Base-by-base conservation (phyloP, 108 stramenopile species). In the Nannochloropsis gaditana region DNA sequence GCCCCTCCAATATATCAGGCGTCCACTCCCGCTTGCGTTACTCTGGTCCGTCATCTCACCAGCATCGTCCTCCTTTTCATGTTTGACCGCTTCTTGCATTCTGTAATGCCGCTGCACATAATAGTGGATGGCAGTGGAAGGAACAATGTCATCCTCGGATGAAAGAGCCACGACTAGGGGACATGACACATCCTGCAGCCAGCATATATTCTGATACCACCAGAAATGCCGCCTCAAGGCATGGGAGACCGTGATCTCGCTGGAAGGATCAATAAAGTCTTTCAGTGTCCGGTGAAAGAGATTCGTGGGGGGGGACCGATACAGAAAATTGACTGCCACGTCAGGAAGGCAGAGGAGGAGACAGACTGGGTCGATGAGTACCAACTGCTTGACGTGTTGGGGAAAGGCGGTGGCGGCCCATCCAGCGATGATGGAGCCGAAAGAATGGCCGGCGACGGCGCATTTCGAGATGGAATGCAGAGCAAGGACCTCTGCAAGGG, bases 151-250 rank as follows among this genome's bases (percentile, higher is more conserved):
- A 79, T 87, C 86, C 83, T 44, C n/a, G 21, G 83, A 83, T 11
- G 86, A 59, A 41, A 87, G 83, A 9, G 83, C 86, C 41, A 87
- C 86, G 44, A 87, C 86, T 15, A 83, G 43, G 17, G 86, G 86
- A 45, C 86, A 87, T 43, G 73, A 21, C 43, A 87, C 79, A 45
- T 87, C 86, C 31, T 84, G 79, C 83, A 83, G 83, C 86, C 86
- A 87, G 31, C 80, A 43, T 19, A 84, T 31, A 79, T 87, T 87
- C 86, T 87, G 86, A 44, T 87, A 84, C 86, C 86, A 87, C 86
- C 86, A 87, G 83, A 84, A 84, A 79, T 84, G 86, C 21, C 86
- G 44, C 19, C 86, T 43, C 79, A 87, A 83, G 45, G 86, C 83
- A 83, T 87, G 86, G 19, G 86, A 59, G n/a, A 87, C 83, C 5